Base-by-base conservation (phyloP, 768 basidiomycete genomes). In the Lyophyllum decastes region DNA sequence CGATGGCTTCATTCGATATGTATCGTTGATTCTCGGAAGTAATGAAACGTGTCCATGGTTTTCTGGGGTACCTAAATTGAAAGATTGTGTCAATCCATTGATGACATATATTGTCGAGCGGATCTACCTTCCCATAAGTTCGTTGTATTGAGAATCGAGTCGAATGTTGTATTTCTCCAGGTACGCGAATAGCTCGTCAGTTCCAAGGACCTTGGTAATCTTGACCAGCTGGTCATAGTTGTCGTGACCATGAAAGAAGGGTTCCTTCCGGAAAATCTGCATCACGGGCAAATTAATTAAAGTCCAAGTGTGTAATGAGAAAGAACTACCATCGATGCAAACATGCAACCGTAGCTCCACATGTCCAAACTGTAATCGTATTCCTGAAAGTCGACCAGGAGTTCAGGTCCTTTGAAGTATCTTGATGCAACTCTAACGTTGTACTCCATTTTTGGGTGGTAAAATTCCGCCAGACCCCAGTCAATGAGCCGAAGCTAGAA, bases 261-360 rank as follows among this genome's bases (percentile, higher is more conserved):
- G 96, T 72, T 98, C 96, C 73, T 98, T 98, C 65, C 96, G 87
- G 85, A 98, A 98, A 67, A 98, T 98, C 95, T 98, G 53, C 24
- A 51, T 52, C 52, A 40, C n/a, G 54, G 24, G 45, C 52, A 22
- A 55, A 51, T 54, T 50, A 49, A 60, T 58, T 43, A 44, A 61
- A 19, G 24, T 25, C 50, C 52, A 62, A 38, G 52, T 24, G 53
- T 43, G 59, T 35, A 33, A 27, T 44, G 22, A 46, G 55, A 57
- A 45, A 58, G 45, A 46, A 59, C 49, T 69, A 96, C 95, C 96
- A 98, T 98, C 17, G 92, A 94, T 9, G 96, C 96, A 73, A 96
- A 97, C 94, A 96, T 98, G 71, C 96, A 98, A 17, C 96, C 96
- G 68, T 92, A 88, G 76, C 93, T 95, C 96, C 96, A 98, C 93